Evolutionary conservation across 768 basidiomycete species (phyloP).

Genomic region (Neoboletus subvelutipes): DNA sequence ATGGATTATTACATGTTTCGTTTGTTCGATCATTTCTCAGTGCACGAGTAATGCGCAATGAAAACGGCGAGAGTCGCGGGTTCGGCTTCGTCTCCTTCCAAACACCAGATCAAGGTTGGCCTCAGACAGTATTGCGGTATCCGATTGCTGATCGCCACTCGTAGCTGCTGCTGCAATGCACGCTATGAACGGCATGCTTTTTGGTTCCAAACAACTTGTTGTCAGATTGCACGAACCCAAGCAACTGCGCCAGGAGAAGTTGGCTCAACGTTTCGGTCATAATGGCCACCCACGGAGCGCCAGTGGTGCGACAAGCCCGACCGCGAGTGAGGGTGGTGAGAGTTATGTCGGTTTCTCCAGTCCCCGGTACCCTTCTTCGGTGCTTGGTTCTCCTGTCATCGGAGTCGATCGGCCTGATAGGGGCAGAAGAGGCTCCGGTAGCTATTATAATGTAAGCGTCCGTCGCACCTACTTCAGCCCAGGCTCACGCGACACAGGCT

Average conservation of each 20-base stretch:
- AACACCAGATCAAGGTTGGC: constrained; percentile 74
- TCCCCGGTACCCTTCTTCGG: constrained; percentile 54
- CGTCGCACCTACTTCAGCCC: neutral
- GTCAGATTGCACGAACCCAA: constrained; percentile 91
- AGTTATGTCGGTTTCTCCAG: constrained; percentile 73
- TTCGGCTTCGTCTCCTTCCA: constrained; percentile 93
- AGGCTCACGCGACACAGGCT: constrained; percentile 47
- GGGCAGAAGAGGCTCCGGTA: constrained; percentile 76
- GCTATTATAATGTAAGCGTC: constrained; percentile 73
- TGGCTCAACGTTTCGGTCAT: constrained; percentile 77
- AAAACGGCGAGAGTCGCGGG: constrained; percentile 74
- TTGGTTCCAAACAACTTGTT: constrained; percentile 77
- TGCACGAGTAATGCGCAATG: constrained; percentile 91
- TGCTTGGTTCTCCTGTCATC: constrained; percentile 57
- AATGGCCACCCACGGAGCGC: constrained; percentile 79
- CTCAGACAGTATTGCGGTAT: neutral
- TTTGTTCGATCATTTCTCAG: constrained; percentile 36
- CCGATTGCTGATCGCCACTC: constrained; percentile 6
- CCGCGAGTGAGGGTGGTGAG: constrained; percentile 79
- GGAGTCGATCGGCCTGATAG: constrained; percentile 59
- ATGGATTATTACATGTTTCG: neutral
- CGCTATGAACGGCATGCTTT: constrained; percentile 71
- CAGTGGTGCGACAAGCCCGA: constrained; percentile 84
- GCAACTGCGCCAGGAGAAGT: constrained; percentile 85
- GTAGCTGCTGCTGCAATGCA: constrained; percentile 72